phyloP scores from a whole-genome alignment of 768 basidiomycete genomes.

The Tricholoma sp. region DNA sequence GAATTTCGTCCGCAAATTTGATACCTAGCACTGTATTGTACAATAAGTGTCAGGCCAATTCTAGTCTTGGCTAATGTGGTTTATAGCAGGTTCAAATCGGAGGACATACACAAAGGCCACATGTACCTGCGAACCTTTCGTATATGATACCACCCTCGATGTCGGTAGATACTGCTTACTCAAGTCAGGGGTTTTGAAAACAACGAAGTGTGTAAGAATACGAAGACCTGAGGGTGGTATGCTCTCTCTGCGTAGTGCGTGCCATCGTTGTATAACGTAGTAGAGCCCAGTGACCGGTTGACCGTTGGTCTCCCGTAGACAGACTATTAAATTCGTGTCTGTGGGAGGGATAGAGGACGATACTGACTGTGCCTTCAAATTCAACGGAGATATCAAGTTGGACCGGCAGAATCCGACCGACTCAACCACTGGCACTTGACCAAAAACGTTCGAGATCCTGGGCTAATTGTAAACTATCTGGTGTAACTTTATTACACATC shows the following conservation, averaged over 20 bases:
- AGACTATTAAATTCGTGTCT: too few relatives aligned
- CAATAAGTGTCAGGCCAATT: background rate
- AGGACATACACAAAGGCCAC: background rate
- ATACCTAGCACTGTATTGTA: background rate
- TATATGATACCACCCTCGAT: background rate
- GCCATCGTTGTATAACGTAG: too few relatives aligned
- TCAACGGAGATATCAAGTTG: too few relatives aligned
- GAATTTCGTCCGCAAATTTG: background rate
- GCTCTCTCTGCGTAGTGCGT: background rate
- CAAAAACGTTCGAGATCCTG: too few relatives aligned
- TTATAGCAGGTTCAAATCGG: background rate
- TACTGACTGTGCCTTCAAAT: too few relatives aligned
- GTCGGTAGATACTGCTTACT: background rate
- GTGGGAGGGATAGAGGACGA: too few relatives aligned
- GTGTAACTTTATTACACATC: background rate
- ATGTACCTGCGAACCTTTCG: background rate
- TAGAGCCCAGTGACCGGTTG: too few relatives aligned
- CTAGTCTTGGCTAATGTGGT: background rate
- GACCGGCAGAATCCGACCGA: too few relatives aligned
- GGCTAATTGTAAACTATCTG: background rate
- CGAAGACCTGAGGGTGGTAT: background rate
- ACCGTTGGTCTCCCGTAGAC: too few relatives aligned
- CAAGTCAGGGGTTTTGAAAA: background rate
- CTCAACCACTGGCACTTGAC: too few relatives aligned
- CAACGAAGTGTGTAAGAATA: background rate